phyloP scores from a whole-genome alignment of 495 filamentous ascomycete species.

The Tricharina praecox region DNA sequence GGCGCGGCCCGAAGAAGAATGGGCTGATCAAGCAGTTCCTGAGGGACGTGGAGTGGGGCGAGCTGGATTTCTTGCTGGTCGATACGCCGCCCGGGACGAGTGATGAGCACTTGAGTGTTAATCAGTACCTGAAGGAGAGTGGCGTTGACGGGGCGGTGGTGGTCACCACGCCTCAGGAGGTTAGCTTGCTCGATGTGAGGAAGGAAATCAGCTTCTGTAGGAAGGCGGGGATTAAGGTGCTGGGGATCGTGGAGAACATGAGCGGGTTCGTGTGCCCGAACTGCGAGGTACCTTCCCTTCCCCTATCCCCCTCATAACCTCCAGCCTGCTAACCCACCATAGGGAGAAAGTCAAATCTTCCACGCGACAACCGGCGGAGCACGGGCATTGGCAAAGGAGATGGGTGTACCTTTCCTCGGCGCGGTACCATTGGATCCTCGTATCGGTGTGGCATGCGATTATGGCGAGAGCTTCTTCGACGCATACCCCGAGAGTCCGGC shows the following conservation, averaged over 20 bases:
- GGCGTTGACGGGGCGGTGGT: constrained; percentile 86
- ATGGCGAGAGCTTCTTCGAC: constrained; percentile 93
- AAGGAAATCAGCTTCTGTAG: constrained; percentile 95
- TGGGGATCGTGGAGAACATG: constrained; percentile 97
- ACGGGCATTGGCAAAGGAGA: constrained; percentile 58
- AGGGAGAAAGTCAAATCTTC: constrained; percentile 51
- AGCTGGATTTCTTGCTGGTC: constrained; percentile 78
- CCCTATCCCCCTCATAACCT: no score
- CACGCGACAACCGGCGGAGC: constrained; percentile 82
- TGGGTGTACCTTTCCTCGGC: constrained; percentile 72
- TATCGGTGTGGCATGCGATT: constrained; percentile 86
- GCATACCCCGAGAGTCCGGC: constrained; percentile 83
- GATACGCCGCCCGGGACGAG: constrained; percentile 91
- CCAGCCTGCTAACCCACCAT: constrained; percentile 42
- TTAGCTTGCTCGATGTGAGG: constrained; percentile 77
- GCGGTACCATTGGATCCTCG: constrained; percentile 84
- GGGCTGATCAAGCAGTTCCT: constrained; percentile 94
- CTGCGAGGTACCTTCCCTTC: constrained; percentile 32
- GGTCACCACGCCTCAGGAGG: constrained; percentile 88
- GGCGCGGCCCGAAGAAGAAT: constrained; percentile 96
- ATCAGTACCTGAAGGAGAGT: constrained; percentile 67
- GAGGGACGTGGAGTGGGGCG: constrained; percentile 94
- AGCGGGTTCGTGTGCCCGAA: constrained; percentile 85
- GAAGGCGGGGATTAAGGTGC: constrained; percentile 74
- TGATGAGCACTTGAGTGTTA: constrained; percentile 89